phyloP scores from a whole-genome alignment of 768 basidiomycete species.

The Termitomyces sp. region DNA sequence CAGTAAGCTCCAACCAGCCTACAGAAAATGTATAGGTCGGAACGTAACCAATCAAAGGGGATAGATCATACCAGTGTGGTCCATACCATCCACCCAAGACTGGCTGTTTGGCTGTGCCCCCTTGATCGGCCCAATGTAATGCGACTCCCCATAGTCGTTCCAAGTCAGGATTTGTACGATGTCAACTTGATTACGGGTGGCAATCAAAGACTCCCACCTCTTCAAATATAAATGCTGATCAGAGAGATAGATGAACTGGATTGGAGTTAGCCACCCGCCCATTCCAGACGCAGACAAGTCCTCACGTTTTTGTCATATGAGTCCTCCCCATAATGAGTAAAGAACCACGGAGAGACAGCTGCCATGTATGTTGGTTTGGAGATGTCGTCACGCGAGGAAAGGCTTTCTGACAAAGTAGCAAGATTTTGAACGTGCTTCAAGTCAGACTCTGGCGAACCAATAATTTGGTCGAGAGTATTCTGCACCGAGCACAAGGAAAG shows the following conservation, averaged over 20 bases:
- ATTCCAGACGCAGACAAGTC: background rate
- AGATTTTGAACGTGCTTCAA: slow-evolving; percentile 44
- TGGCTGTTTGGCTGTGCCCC: slow-evolving; percentile 68
- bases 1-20: slow-evolving; percentile 63
- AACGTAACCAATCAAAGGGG: slow-evolving; percentile 7
- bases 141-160: slow-evolving; percentile 76
- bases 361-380: slow-evolving; percentile 36
- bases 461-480: slow-evolving; percentile 6
- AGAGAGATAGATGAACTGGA: slow-evolving; percentile 55
- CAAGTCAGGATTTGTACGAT: slow-evolving; percentile 58
- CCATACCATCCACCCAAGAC: slow-evolving; percentile 65
- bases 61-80: slow-evolving; percentile 35
- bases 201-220: slow-evolving; percentile 64
- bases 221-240: slow-evolving; percentile 63
- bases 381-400: slow-evolving; percentile 20
- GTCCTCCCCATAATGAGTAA: slow-evolving; percentile 65
- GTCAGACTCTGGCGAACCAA: slow-evolving; percentile 47
- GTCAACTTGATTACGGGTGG: slow-evolving; percentile 49
- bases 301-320: slow-evolving; percentile 70
- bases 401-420: slow-evolving; percentile 17
- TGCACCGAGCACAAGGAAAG: slow-evolving; percentile 2
- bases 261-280: background rate
- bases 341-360: slow-evolving; percentile 72
- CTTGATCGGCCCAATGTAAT: slow-evolving; percentile 76
- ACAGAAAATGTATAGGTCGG: slow-evolving; percentile 2